phyloP scores from a whole-genome alignment of 2,329 filamentous ascomycete species.

The Exophiala alcalophila region DNA sequence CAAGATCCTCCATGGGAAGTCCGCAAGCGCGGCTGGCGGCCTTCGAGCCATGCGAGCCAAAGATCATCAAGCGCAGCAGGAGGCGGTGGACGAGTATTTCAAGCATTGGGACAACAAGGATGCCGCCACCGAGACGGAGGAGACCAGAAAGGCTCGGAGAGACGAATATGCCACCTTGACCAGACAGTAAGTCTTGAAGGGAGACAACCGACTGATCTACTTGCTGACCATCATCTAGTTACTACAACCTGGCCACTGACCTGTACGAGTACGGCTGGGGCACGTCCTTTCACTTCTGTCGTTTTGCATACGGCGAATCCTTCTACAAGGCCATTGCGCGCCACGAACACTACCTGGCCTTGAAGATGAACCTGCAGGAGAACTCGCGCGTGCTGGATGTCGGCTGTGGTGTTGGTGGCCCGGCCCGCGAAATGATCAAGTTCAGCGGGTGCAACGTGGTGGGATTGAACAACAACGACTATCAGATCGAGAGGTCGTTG shows the following conservation, averaged over 20 bases:
- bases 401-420: conserved; percentile 93
- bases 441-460: conserved; percentile 87
- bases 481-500: conserved; percentile 94
- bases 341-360: conserved; percentile 96
- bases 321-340: conserved; percentile 91
- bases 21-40: conserved; percentile 66
- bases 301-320: conserved; percentile 79
- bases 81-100: conserved; percentile 87
- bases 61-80: conserved; percentile 72
- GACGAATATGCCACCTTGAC: conserved; percentile 92
- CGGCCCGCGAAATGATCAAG: conserved; percentile 91
- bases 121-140: conserved; percentile 75
- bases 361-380: conserved; percentile 80
- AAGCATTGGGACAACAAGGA: conserved; percentile 92
- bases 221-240: conserved; percentile 52
- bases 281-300: conserved; percentile 95
- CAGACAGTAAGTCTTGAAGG: conserved; percentile 67
- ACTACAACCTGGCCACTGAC: conserved; percentile 97
- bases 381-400: conserved; percentile 91
- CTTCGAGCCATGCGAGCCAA: conserved; percentile 80
- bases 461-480: conserved; percentile 98
- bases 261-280: conserved; percentile 97
- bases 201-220: conserved; percentile 26
- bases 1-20: conserved; percentile 78
- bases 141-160: conserved; percentile 74